Evolutionary conservation across 257 asterid species (phyloP), one percentile per base, ranked within the genome.

Genomic region (Ajuga chamaepitys): DNA sequence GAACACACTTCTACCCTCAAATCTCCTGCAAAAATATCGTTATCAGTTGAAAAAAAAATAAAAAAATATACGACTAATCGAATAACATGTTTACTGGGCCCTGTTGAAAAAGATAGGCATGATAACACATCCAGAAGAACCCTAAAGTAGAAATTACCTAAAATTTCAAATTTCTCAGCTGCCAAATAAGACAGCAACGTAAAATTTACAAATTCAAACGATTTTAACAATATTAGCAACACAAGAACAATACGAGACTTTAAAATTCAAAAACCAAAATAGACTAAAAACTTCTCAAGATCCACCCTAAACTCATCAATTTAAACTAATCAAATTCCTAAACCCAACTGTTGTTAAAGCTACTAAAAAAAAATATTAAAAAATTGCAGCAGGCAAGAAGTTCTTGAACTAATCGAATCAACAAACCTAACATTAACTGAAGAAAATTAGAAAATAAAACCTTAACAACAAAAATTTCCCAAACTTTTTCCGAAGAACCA

Each of bases 11-110:
- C n/a, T n/a, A n/a, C n/a, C n/a, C 65, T 69, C 64, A 24, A 74
- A 81, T 64, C 67, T 57, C 81, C 82, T 58, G 73, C 70, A 65
- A 42, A 24, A 64, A 37, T 57, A 9, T 12, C 52, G 50, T 54
- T 32, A 54, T 66, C 68, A 68, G 45, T 58, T 4, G 7, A 62
- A 66, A 51, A 55, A 35, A 16, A 11, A 1, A 1, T 21, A 53
- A 52, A 16, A 21, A 58, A 56, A 22, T 44, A 66, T 25, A 59
- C 40, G 37, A 66, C 37, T 59, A 45, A 50, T 20, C 45, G 70
- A 64, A 67, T 47, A 73, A 66, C 70, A 55, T 37, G 66, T 42
- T 60, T 9, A 16, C 42, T 70, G 81, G 81, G 81, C 77, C 79
- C 70, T 69, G 21, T 50, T 64, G 70, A 76, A 79, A 66, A 59